Percentiles rank a stretch among this genome's conserved stretches.
Evolutionary conservation across 2,329 filamentous ascomycete species (phyloP).

Genomic region (Neoscytalidium dimidiatum): DNA sequence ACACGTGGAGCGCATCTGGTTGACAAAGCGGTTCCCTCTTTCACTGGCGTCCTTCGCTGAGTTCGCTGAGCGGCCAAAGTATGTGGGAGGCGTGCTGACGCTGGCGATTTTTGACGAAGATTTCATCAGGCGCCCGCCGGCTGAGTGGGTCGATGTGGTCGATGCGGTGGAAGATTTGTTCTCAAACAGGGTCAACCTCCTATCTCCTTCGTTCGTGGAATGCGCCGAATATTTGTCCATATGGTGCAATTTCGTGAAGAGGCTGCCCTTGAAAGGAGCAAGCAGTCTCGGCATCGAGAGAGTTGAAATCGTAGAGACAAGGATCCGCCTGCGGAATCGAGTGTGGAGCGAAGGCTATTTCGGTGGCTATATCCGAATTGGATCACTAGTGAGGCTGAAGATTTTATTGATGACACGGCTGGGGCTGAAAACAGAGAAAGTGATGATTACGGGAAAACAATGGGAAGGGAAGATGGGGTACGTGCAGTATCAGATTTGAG

Average conservation of each 20-base stretch:
- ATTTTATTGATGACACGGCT: not conserved
- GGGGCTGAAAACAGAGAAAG: not conserved
- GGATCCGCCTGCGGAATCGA: too few species aligned
- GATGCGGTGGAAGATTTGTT: too few species aligned
- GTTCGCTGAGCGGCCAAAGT: not conserved
- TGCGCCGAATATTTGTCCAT: too few species aligned
- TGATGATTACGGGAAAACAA: not conserved
- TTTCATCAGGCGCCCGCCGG: not conserved
- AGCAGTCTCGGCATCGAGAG: not conserved
- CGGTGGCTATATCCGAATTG: too few species aligned
- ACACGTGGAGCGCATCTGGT: not conserved
- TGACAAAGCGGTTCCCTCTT: not conserved
- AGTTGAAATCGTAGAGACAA: not conserved
- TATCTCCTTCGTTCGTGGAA: too few species aligned
- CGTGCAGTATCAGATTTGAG: too few species aligned
- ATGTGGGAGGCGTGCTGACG: not conserved
- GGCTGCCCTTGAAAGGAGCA: not conserved
- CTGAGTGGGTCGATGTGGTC: not conserved
- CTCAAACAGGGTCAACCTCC: too few species aligned
- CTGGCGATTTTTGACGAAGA: not conserved
- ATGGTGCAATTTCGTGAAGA: not conserved
- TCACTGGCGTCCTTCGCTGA: not conserved
- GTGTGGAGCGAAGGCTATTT: too few species aligned
- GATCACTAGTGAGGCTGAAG: not conserved
- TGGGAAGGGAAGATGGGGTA: not conserved